Conservation (phyloP, 257 asterid species). For the Vinca minor region DNA sequence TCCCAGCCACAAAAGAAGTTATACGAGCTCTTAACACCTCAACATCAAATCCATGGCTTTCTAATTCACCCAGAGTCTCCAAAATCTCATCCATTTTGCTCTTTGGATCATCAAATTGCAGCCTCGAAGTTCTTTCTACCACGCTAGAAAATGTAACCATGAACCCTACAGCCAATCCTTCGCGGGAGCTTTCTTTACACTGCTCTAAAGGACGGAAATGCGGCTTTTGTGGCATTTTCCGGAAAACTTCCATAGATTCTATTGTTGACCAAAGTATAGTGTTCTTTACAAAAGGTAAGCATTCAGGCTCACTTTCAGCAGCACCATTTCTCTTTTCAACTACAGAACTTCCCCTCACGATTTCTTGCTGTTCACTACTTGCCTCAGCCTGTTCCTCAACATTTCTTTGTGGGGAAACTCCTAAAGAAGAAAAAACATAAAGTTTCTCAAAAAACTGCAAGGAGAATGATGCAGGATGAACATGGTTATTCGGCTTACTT, state of each 20-base stretch:
- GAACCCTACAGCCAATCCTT: conserved; percentile 66
- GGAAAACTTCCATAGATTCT: conserved; percentile 65
- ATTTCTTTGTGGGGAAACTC: conserved; percentile 21
- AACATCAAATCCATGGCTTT: conserved; percentile 59
- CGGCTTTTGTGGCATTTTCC: conserved; percentile 66
- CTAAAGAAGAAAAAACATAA: conserved; percentile 22
- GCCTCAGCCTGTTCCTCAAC: conserved; percentile 23
- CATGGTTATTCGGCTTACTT: conserved; percentile 23
- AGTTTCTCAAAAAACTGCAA: not conserved
- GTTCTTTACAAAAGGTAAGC: conserved; percentile 58
- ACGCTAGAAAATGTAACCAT: conserved; percentile 58
- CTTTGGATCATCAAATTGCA: conserved; percentile 38
- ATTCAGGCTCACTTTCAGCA: conserved; percentile 22
- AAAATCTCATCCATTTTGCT: conserved; percentile 37
- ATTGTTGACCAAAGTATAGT: conserved; percentile 53
- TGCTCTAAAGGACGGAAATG: conserved; percentile 56
- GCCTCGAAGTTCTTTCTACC: conserved; percentile 42
- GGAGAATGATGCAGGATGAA: not conserved
- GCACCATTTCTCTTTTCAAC: not conserved
- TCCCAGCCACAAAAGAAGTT: conserved; percentile 22
- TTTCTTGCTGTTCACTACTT: conserved; percentile 17
- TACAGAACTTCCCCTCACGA: conserved; percentile 10
- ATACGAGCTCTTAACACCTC: conserved; percentile 31
- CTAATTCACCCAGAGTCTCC: conserved; percentile 52
- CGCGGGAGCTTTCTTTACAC: conserved; percentile 55